A percentile compares a stretch with the other conserved stretches of the same genome.
These are phyloP conservation scores for Rhizopogon vesiculosus DNA, from an alignment of 768 basidiomycete genomes.

Conservation along the genomic window DNA sequence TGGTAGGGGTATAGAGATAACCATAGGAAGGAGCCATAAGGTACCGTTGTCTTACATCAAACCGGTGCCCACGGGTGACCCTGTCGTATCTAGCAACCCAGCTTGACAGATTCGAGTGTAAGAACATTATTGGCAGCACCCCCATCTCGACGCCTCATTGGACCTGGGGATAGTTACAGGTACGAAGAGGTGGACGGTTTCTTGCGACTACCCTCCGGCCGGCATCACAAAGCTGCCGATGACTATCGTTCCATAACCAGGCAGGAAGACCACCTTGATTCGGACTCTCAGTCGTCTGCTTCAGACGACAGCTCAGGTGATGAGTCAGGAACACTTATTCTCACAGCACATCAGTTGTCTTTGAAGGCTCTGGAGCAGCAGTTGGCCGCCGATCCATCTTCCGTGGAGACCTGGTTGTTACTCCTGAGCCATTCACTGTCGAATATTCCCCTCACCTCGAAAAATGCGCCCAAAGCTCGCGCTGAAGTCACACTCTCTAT, in stretches of 20 bases:
- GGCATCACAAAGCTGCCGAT: constrained; percentile 27
- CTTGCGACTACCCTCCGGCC: constrained; percentile 48
- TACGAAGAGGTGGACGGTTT: constrained; percentile 68
- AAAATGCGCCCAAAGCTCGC: constrained; percentile 63
- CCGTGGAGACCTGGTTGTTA: constrained; percentile 55
- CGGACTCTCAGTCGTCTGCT: constrained; percentile 30
- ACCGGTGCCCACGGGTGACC: constrained; percentile 3
- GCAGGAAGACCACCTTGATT: constrained; percentile 23
- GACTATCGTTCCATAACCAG: constrained; percentile 49
- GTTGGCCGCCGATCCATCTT: constrained; percentile 46
- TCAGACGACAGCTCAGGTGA: constrained; percentile 33
- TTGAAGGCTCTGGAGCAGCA: constrained; percentile 55
- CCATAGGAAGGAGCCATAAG: constrained; percentile 36
- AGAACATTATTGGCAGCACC: constrained; percentile 49
- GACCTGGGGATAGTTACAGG: constrained; percentile 34
- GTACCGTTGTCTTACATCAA: constrained; percentile 23
- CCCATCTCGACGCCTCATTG: constrained; percentile 45
- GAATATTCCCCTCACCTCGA: constrained; percentile 55
- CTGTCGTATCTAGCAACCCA: constrained; percentile 32
- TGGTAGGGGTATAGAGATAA: constrained; percentile 62
- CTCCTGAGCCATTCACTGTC: constrained; percentile 61
- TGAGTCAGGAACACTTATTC: constrained; percentile 20
- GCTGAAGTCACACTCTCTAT: constrained; percentile 70
- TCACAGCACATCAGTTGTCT: constrained; percentile 55
- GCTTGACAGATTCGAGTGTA: constrained; percentile 54